Base-by-base conservation (phyloP, 2,329 filamentous ascomycete genomes). In the Thielaviopsis populi region DNA sequence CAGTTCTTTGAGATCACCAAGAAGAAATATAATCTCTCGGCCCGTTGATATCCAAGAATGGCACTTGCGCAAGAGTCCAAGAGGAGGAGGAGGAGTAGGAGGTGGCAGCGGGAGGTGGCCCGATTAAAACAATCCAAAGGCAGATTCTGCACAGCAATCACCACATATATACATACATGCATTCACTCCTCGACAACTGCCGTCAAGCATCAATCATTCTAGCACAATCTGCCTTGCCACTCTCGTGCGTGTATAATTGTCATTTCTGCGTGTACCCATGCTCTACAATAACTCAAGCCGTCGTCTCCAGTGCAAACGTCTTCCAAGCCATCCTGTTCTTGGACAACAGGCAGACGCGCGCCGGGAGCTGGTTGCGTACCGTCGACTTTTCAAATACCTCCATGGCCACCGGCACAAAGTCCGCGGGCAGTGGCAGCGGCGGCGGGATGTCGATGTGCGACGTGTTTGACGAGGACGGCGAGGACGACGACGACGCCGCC, bases 1-100 rank as follows among this genome's bases (percentile, higher is more conserved):
- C 84, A 91, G 71, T 89, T 94, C 67, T 94, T 94, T 70, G 81
- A 86, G 70, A 85, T 87, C 66, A 86, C 83, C 8, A 86, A 84
- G 72, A 82, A 75, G 59, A 75, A 75, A 66, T 74, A 68, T 71
- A 22, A 58, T 33, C 22, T 37, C 53, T 33, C 17, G 27, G 19
- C 5, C n/a, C n/a, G 59, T 48, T 48, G 40, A 22, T 17, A 37
- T 43, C n/a, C 15, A 46, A 61, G 41, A 48, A 17, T 7, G 46
- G 33, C 22, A 30, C 24, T 50, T 19, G 19, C 5, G 10, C 4
- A 8, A 8, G 33, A 10, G 33, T 10, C 33, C 7, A 37, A 4
- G 33, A 8, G 24, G 22, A 27, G 46, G 22, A 50, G 11, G 46
- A n/a, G 22, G 3, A 22, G 15, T 7, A 37, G 33, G 10, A 15